Conservation (phyloP, 2,329 filamentous ascomycete species). For the Orbilia javanica region DNA sequence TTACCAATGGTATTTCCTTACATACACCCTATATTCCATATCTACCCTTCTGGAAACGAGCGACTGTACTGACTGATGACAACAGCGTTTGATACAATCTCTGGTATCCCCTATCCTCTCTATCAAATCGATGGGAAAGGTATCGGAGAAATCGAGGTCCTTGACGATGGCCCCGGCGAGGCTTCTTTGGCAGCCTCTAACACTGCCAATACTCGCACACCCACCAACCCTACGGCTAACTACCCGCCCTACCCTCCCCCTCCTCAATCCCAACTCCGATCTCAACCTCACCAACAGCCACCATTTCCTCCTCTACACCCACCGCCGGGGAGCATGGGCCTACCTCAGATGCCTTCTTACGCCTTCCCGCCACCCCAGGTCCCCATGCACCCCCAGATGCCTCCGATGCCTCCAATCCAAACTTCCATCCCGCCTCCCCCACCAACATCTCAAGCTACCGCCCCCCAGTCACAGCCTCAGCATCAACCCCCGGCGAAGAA, state of each 20-base stretch:
- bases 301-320: conserved; percentile 24
- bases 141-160: conserved; percentile 73
- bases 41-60: neutral
- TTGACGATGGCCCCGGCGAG: conserved; percentile 61
- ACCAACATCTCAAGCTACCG: conserved; percentile 16
- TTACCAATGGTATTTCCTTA: conserved; percentile 78
- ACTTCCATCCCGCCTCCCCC: conserved; percentile 37
- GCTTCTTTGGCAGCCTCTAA: conserved; percentile 48
- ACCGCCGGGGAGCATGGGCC: conserved; percentile 7
- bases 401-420: conserved; percentile 19
- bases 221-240: conserved; percentile 23
- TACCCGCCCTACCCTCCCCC: conserved; percentile 43
- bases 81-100: conserved; percentile 70
- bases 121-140: conserved; percentile 72
- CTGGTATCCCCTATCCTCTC: conserved; percentile 69
- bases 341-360: conserved; percentile 26
- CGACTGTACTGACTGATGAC: conserved; percentile 61
- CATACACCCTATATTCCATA: neutral
- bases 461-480: neutral
- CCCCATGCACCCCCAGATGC: conserved; percentile 23
- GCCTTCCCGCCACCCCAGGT: conserved; percentile 28
- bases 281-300: conserved; percentile 23
- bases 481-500: conserved; percentile 46
- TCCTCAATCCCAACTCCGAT: conserved; percentile 32
- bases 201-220: conserved; percentile 34